These are phyloP conservation scores for Chrysosporium keratinophilum DNA, from an alignment of 2,329 filamentous ascomycete species.

Conservation along the genomic window DNA sequence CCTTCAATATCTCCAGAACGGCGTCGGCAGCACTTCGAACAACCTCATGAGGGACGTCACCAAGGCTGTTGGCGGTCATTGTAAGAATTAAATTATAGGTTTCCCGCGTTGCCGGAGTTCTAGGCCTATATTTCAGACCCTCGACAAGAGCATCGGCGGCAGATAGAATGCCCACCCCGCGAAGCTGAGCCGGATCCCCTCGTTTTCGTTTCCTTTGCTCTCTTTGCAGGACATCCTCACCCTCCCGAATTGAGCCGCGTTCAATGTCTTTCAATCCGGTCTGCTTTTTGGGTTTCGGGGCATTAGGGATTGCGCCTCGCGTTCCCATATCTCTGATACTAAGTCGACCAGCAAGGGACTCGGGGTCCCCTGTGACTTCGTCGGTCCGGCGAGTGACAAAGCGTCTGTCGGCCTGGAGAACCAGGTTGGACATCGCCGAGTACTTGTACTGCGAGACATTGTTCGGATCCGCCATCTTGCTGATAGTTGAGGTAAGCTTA, in stretches of 20 bases:
- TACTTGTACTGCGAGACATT: slow-evolving; percentile 97
- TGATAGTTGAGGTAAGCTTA: slow-evolving; percentile 8
- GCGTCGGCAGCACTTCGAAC: slow-evolving; percentile 90
- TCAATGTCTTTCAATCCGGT: slow-evolving; percentile 59
- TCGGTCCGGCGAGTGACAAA: slow-evolving; percentile 88
- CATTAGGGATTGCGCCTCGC: slow-evolving; percentile 66
- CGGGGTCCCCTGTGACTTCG: slow-evolving; percentile 91
- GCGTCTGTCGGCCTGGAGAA: slow-evolving; percentile 96
- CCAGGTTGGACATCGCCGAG: slow-evolving; percentile 99
- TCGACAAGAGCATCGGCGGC: slow-evolving; percentile 80
- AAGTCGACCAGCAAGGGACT: slow-evolving; percentile 89
- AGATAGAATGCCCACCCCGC: slow-evolving; percentile 68
- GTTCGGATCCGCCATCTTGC: slow-evolving; percentile 56
- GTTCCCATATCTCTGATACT: slow-evolving; percentile 92
- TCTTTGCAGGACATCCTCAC: slow-evolving; percentile 68
- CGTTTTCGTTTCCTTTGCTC: slow-evolving; percentile 80
- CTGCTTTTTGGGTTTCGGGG: slow-evolving; percentile 69
- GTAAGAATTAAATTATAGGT: slow-evolving; percentile 93
- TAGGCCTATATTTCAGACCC: slow-evolving; percentile 80
- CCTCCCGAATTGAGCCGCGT: slow-evolving; percentile 65
- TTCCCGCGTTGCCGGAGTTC: slow-evolving; percentile 80
- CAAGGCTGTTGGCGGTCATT: slow-evolving; percentile 75
- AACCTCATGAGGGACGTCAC: slow-evolving; percentile 85
- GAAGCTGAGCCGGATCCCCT: slow-evolving; percentile 58
- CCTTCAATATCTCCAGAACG: slow-evolving; percentile 81